These are phyloP conservation scores for Ophiognomonia clavigignenti-juglandacearum DNA, from an alignment of 2,329 filamentous ascomycete genomes.

Conservation along the genomic window DNA sequence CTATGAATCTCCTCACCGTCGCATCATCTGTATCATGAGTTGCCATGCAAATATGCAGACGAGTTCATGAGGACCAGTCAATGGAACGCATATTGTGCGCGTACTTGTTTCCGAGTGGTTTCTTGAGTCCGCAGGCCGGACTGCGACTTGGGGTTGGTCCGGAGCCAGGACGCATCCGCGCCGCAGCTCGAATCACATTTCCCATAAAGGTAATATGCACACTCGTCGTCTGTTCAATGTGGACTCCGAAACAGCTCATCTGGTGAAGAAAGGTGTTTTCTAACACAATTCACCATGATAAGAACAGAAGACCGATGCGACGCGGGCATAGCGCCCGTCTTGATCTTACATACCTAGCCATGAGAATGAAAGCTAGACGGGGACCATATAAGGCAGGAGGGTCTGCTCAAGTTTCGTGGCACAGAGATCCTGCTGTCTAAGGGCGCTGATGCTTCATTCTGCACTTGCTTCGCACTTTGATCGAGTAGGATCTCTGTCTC, in stretches of 20 bases:
- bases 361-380: neutral
- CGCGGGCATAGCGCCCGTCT: neutral
- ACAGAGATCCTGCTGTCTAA: no score
- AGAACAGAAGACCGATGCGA: neutral
- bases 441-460: no score
- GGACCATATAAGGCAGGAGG: no score
- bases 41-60: no score
- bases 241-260: neutral
- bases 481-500: no score
- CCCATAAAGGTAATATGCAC: neutral
- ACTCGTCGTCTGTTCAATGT: neutral
- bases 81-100: no score
- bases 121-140: neutral
- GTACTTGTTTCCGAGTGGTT: neutral
- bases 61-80: no score
- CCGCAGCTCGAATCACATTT: neutral
- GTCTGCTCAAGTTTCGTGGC: no score
- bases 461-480: no score
- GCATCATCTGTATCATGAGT: no score
- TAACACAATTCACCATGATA: no score
- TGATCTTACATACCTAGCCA: neutral
- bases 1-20: no score
- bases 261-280: neutral
- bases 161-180: neutral
- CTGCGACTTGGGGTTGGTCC: neutral